These are phyloP conservation scores for Adenanthera pavonina DNA, from an alignment of 306 rosid species.

Conservation along the genomic window DNA sequence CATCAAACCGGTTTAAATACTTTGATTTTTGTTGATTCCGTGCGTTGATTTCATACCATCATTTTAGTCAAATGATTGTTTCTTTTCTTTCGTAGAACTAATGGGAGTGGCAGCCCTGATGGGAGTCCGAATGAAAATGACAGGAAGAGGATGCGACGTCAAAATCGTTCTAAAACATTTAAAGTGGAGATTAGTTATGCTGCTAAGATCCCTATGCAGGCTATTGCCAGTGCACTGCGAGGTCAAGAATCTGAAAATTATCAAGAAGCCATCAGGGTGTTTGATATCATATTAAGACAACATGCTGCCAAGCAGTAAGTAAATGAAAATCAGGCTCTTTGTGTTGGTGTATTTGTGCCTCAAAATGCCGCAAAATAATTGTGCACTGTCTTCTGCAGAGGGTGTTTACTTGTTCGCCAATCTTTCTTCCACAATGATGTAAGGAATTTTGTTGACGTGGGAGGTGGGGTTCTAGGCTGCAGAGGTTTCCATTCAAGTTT, in stretches of 20 bases:
- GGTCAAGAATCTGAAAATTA: slow-evolving; percentile 87
- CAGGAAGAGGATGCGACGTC: slow-evolving; percentile 74
- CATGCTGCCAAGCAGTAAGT: slow-evolving; percentile 95
- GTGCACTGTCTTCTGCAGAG: slow-evolving; percentile 58
- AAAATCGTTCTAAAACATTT: slow-evolving; percentile 62
- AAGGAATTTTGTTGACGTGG: slow-evolving; percentile 64
- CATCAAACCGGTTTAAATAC: slow-evolving; percentile 62
- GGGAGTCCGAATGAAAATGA: slow-evolving; percentile 74
- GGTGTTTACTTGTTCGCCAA: slow-evolving; percentile 91
- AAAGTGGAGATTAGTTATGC: slow-evolving; percentile 89
- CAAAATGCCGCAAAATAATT: not conserved
- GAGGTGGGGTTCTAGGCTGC: slow-evolving; percentile 94
- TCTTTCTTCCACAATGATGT: slow-evolving; percentile 82
- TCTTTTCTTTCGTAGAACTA: slow-evolving; percentile 49
- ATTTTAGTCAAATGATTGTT: not conserved
- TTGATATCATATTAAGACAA: slow-evolving; percentile 84
- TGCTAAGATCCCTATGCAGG: slow-evolving; percentile 77
- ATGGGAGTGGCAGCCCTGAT: slow-evolving; percentile 68
- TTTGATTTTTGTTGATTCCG: not conserved
- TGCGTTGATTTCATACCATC: not conserved
- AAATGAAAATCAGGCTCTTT: slow-evolving; percentile 30
- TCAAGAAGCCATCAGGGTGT: slow-evolving; percentile 86
- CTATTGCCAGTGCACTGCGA: slow-evolving; percentile 75
- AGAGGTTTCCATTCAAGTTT: slow-evolving; percentile 94
- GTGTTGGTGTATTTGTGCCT: not conserved